A percentile compares a stretch with the other conserved stretches of the same genome.
Conservation (phyloP, 257 asterid species). For the Gynochthodes officinalis region DNA sequence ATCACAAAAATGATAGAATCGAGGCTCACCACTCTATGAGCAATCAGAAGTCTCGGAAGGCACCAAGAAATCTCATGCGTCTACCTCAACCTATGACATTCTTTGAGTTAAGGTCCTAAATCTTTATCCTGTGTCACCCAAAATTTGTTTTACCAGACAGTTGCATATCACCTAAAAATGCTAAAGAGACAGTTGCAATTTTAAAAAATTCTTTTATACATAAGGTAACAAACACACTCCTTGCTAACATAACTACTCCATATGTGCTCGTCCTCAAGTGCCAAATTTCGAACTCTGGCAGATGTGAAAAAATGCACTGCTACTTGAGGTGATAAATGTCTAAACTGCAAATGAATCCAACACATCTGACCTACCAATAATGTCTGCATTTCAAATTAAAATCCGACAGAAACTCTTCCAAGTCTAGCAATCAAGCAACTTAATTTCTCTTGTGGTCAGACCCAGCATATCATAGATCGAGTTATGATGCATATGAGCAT, state of each 20-base stretch:
- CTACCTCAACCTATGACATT: not conserved
- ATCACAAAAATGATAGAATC: not conserved
- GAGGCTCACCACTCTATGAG: not conserved
- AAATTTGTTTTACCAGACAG: not conserved
- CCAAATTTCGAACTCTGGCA: not conserved
- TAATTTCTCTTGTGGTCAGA: slow-evolving; percentile 11
- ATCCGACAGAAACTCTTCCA: not conserved
- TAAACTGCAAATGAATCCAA: not conserved
- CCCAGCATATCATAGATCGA: slow-evolving; percentile 29
- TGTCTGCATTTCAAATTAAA: not conserved
- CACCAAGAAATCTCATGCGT: not conserved
- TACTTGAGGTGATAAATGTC: not conserved
- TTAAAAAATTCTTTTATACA: not conserved
- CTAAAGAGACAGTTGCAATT: not conserved
- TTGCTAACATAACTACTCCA: not conserved
- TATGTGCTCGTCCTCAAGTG: not conserved
- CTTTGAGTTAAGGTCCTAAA: not conserved
- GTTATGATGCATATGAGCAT: slow-evolving; percentile 35
- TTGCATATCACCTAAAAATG: not conserved
- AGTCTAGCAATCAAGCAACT: slow-evolving; percentile 1
- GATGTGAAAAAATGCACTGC: not conserved
- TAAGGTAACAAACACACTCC: no score
- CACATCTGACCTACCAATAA: not conserved
- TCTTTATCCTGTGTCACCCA: not conserved
- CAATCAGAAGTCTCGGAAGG: not conserved